Conservation (phyloP, 208 protist genomes). For the Spongospora subterranea region DNA sequence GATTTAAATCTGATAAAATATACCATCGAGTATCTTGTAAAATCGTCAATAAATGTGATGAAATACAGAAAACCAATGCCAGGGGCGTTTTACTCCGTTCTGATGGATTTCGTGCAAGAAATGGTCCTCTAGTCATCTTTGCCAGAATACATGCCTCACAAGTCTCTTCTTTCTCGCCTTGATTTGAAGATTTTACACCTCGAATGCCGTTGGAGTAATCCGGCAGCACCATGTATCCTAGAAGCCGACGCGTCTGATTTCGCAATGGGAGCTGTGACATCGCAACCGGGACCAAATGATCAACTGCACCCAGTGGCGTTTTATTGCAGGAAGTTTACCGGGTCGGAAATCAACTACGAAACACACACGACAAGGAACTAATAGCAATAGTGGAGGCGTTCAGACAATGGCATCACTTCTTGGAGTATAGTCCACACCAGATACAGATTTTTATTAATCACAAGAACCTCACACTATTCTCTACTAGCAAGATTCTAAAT, state of each 20-base stretch:
- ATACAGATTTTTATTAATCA: background rate
- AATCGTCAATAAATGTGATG: background rate
- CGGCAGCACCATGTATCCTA: background rate
- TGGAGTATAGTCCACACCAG: background rate
- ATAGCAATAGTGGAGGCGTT: background rate
- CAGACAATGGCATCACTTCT: background rate
- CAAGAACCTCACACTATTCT: background rate
- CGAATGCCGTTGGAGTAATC: no score
- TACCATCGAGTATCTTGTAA: background rate
- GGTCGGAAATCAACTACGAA: background rate
- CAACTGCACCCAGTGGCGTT: background rate
- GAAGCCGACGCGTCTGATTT: background rate
- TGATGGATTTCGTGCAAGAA: background rate
- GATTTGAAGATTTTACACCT: no score
- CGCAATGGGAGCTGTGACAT: background rate
- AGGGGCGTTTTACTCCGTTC: background rate
- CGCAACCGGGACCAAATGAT: no score
- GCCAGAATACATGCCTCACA: background rate
- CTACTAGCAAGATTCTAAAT: background rate
- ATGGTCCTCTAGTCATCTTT: background rate
- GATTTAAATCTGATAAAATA: background rate
- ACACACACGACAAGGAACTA: background rate
- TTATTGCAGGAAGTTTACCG: background rate
- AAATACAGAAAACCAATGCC: background rate
- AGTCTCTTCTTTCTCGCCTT: background rate